phyloP scores from a whole-genome alignment of 768 basidiomycete species.

The Zangia roseola region DNA sequence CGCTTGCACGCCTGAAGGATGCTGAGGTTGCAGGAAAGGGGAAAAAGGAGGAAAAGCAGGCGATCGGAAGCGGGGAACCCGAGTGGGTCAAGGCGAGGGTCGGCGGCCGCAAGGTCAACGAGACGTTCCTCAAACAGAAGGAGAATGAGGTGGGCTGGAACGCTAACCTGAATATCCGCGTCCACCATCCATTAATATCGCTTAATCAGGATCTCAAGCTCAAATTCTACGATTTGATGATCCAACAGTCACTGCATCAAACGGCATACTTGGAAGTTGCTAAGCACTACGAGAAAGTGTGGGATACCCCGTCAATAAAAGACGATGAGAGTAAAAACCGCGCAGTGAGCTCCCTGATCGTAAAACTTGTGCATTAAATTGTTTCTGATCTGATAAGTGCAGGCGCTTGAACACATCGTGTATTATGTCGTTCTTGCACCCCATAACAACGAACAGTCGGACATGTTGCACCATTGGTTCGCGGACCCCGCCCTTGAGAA shows the following conservation, averaged over 20 bases:
- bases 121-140: slow-evolving; percentile 85
- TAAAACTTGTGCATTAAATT: not conserved
- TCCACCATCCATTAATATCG: not conserved
- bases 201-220: slow-evolving; percentile 84
- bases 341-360: slow-evolving; percentile 44
- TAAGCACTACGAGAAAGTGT: slow-evolving; percentile 94
- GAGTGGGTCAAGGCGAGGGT: slow-evolving; percentile 95
- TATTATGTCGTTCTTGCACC: slow-evolving; percentile 93
- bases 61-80: slow-evolving; percentile 68
- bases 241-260: slow-evolving; percentile 86
- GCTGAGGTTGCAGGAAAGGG: slow-evolving; percentile 56
- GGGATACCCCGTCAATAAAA: slow-evolving; percentile 95
- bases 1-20: slow-evolving; percentile 76
- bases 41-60: slow-evolving; percentile 50
- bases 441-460: slow-evolving; percentile 95
- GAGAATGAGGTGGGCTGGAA: slow-evolving; percentile 72
- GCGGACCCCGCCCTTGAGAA: slow-evolving; percentile 76
- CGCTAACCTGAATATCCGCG: not conserved
- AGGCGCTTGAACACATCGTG: slow-evolving; percentile 94
- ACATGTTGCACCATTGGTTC: slow-evolving; percentile 90
- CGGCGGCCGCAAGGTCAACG: slow-evolving; percentile 91
- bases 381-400: slow-evolving; percentile 6
- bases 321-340: slow-evolving; percentile 74
- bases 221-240: slow-evolving; percentile 95
- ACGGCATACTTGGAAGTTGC: slow-evolving; percentile 89